A percentile compares a stretch with the other conserved stretches of the same genome.
Conservation (phyloP, 2,329 filamentous ascomycete species). For the Stromatinia cepivora region DNA sequence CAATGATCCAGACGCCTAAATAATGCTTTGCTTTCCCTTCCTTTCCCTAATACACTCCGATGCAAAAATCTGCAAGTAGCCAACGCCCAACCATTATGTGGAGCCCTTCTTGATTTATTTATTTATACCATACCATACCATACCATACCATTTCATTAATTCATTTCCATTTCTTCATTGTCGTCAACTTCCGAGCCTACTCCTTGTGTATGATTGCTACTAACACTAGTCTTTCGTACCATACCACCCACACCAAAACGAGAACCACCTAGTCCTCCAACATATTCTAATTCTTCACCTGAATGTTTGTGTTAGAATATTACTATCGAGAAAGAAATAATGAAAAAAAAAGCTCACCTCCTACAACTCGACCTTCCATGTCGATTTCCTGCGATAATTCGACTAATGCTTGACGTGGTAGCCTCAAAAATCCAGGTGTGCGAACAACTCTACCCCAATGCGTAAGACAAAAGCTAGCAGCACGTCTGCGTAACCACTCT, state of each 20-base stretch:
- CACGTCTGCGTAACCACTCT: constrained; percentile 88
- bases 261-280: constrained; percentile 51
- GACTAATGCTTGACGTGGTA: constrained; percentile 78
- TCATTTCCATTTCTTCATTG: constrained; percentile 63
- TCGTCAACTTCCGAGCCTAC: constrained; percentile 55
- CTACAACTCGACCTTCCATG: constrained; percentile 85
- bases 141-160: constrained; percentile 27
- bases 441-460: constrained; percentile 95
- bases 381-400: constrained; percentile 94
- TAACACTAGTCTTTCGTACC: constrained; percentile 58
- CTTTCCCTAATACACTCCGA: background rate
- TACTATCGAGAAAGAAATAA: constrained; percentile 24
- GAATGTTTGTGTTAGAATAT: constrained; percentile 28
- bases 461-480: constrained; percentile 83
- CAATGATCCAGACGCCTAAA: constrained; percentile 11
- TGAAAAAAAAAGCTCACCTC: constrained; percentile 61
- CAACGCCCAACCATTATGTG: constrained; percentile 4
- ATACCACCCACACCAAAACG: constrained; percentile 50
- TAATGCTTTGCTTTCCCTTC: constrained; percentile 6
- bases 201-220: constrained; percentile 58
- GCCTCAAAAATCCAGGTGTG: constrained; percentile 78
- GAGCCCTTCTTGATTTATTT: constrained; percentile 9
- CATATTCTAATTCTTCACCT: constrained; percentile 44
- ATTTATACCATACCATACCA: constrained; percentile 19
- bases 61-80: constrained; percentile 16